Conservation (phyloP, 2,329 filamentous ascomycete genomes). For the Aspergillus novoparasiticus region DNA sequence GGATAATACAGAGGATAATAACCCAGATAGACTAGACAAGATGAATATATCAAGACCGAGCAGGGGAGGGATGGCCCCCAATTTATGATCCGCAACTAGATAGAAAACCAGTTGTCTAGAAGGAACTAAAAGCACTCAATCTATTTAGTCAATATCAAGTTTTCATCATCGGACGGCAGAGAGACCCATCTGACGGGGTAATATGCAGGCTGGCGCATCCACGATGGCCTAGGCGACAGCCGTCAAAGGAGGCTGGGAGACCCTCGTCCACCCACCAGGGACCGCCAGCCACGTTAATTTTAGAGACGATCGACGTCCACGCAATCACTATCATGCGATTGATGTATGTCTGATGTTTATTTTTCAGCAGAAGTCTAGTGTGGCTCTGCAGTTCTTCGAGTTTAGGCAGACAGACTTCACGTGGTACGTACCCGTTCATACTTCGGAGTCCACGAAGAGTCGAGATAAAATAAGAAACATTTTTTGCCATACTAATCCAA, state of each 20-base stretch:
- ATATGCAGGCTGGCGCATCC: slow-evolving; percentile 23
- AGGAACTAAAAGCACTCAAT: slow-evolving; percentile 5
- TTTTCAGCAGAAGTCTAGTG: background rate
- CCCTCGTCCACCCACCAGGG: slow-evolving; percentile 7
- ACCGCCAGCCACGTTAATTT: slow-evolving; percentile 23
- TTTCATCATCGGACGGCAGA: slow-evolving; percentile 21
- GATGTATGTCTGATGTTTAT: background rate
- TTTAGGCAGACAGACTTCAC: slow-evolving; percentile 3
- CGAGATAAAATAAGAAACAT: slow-evolving; percentile 1
- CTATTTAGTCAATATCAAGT: background rate
- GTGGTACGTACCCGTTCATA: background rate
- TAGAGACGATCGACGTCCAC: slow-evolving; percentile 10
- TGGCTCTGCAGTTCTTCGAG: background rate
- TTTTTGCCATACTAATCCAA: background rate
- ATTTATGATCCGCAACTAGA: slow-evolving; percentile 12
- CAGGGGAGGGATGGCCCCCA: background rate
- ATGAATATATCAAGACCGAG: background rate
- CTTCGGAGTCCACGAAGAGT: no score
- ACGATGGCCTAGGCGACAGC: slow-evolving; percentile 17
- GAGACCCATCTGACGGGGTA: slow-evolving; percentile 17
- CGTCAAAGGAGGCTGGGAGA: slow-evolving; percentile 26
- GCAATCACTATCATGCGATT: slow-evolving; percentile 3
- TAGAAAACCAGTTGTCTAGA: background rate
- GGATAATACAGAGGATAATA: background rate
- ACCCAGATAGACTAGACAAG: background rate